phyloP scores from a whole-genome alignment of 2,329 filamentous ascomycete species.

The Botrytis elliptica region DNA sequence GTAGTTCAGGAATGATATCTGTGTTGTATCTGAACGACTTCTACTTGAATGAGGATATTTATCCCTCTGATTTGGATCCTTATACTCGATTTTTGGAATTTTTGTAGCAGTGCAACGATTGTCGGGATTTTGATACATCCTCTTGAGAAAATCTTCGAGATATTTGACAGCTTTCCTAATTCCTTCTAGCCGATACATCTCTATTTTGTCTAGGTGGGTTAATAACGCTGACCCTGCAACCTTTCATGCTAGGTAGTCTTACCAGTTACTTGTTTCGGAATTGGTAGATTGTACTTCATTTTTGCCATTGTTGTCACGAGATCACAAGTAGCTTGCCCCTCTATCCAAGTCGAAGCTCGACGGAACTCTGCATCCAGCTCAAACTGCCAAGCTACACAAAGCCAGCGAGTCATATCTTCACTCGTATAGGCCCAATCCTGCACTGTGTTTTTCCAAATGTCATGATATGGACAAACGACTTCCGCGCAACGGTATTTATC shows the following conservation, averaged over 20 bases:
- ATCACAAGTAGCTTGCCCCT: no score
- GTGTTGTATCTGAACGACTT: no score
- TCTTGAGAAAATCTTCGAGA: background rate
- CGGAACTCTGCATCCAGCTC: no score
- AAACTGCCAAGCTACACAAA: no score
- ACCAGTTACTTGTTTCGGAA: background rate
- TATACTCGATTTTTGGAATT: background rate
- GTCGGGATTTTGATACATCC: background rate
- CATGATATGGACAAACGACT: no score
- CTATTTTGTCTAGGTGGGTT: background rate
- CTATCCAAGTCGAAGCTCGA: background rate
- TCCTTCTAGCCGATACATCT: background rate
- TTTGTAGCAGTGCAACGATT: background rate
- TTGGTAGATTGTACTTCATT: background rate
- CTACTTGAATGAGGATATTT: no score
- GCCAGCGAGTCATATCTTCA: no score
- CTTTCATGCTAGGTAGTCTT: background rate
- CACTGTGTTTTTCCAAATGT: no score
- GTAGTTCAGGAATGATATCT: background rate
- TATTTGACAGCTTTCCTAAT: background rate
- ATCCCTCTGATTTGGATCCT: background rate
- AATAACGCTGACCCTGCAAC: background rate
- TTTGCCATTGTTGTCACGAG: background rate
- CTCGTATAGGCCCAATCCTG: no score
- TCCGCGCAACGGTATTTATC: background rate